Percentiles rank a stretch among this genome's conserved stretches.
phyloP scores from a whole-genome alignment of 2,329 filamentous ascomycete species.

The Lanzia echinophila region DNA sequence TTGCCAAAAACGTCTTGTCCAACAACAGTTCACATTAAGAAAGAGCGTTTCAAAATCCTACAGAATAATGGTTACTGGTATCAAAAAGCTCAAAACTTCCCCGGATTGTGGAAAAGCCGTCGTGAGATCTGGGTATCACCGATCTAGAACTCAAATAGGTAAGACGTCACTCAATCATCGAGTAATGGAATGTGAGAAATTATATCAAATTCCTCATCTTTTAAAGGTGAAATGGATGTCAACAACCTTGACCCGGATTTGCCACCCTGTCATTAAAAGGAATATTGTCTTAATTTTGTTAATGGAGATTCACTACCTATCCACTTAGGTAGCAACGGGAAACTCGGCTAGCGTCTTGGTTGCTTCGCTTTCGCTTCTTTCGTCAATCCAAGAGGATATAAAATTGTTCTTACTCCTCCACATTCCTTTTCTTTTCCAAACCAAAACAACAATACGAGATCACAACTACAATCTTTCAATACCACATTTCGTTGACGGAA shows the following conservation, averaged over 20 bases:
- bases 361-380: background rate
- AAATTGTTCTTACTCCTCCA: background rate
- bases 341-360: background rate
- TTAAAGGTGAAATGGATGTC: background rate
- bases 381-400: background rate
- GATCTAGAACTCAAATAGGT: background rate
- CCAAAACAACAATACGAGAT: background rate
- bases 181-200: background rate
- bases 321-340: background rate
- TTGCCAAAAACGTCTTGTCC: background rate
- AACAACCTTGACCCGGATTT: too few species aligned
- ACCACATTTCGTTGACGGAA: background rate
- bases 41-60: conserved; percentile 1
- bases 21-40: background rate
- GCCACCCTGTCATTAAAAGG: too few species aligned
- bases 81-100: background rate
- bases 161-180: background rate
- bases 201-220: background rate
- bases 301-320: background rate
- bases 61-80: background rate
- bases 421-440: background rate
- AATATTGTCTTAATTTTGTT: background rate
- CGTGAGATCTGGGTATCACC: background rate
- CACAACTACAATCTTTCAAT: background rate
- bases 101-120: background rate